phyloP scores from a whole-genome alignment of 1,139 yeast species.

The Lodderomyces orthopsilosis region DNA sequence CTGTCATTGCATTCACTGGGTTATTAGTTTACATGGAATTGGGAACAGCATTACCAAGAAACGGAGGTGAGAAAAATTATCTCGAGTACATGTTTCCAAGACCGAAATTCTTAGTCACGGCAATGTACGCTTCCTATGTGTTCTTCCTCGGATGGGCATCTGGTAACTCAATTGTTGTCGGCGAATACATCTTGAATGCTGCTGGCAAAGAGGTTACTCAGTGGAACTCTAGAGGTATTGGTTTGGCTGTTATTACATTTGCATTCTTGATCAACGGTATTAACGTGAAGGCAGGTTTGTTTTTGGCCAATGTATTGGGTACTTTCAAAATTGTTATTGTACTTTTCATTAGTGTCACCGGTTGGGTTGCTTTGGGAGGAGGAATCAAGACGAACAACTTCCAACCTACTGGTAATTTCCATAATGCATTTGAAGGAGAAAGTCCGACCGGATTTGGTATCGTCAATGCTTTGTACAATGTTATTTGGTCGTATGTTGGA shows the following conservation, averaged over 20 bases:
- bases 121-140: constrained; percentile 74
- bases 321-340: constrained; percentile 69
- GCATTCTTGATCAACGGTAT: constrained; percentile 65
- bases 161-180: constrained; percentile 58
- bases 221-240: constrained; percentile 77
- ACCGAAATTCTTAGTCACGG: constrained; percentile 68
- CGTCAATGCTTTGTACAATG: constrained; percentile 74
- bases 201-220: constrained; percentile 65
- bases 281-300: constrained; percentile 63
- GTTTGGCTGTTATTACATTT: constrained; percentile 70
- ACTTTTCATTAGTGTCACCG: constrained; percentile 65
- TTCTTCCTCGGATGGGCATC: constrained; percentile 86
- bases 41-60: constrained; percentile 79
- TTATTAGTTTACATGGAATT: constrained; percentile 78
- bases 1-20: constrained; percentile 71
- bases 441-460: constrained; percentile 72
- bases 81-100: constrained; percentile 66
- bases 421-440: constrained; percentile 56
- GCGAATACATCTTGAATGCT: constrained; percentile 58
- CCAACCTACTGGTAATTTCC: constrained; percentile 56
- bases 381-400: constrained; percentile 53
- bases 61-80: constrained; percentile 88
- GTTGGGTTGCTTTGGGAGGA: constrained; percentile 80
- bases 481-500: constrained; percentile 78
- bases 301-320: constrained; percentile 68